These are phyloP conservation scores for Ceratonia siliqua DNA, from an alignment of 306 rosid species.

Conservation along the genomic window DNA sequence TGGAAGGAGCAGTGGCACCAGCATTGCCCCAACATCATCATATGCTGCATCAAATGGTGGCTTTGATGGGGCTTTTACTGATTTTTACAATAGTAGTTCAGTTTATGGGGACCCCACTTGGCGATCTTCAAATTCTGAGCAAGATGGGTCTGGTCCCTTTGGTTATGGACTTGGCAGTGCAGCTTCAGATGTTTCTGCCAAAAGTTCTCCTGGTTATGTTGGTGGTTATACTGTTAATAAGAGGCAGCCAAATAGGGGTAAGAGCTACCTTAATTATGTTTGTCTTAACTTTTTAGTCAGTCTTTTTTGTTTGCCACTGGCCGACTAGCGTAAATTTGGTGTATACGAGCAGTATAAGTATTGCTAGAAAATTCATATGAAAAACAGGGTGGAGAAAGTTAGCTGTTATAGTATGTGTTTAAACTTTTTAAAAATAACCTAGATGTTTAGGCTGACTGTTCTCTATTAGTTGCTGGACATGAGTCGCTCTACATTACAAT, in stretches of 20 bases:
- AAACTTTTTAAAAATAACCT: neutral
- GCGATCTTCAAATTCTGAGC: conserved; percentile 76
- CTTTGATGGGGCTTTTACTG: conserved; percentile 72
- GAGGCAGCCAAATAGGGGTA: conserved; percentile 98
- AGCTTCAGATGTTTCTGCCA: conserved; percentile 77
- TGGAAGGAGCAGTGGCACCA: conserved; percentile 70
- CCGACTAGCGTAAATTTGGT: conserved; percentile 12
- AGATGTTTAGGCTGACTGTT: neutral
- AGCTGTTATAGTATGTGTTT: too few relatives aligned
- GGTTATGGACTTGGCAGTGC: conserved; percentile 82
- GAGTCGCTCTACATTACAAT: neutral
- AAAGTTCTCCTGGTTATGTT: conserved; percentile 84
- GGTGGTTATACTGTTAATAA: conserved; percentile 91
- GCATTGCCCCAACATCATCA: conserved; percentile 66
- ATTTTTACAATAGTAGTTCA: conserved; percentile 62
- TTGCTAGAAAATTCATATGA: neutral
- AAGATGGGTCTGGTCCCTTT: conserved; percentile 78
- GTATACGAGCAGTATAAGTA: neutral
- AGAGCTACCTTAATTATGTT: conserved; percentile 40
- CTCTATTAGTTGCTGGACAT: conserved; percentile 14
- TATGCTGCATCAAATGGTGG: conserved; percentile 77
- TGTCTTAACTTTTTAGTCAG: conserved; percentile 16
- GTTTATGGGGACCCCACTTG: conserved; percentile 84
- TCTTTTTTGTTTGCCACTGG: neutral
- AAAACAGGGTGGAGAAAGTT: too few relatives aligned